phyloP scores from a whole-genome alignment of 768 basidiomycete species.

The Rossbeevera mucosa region DNA sequence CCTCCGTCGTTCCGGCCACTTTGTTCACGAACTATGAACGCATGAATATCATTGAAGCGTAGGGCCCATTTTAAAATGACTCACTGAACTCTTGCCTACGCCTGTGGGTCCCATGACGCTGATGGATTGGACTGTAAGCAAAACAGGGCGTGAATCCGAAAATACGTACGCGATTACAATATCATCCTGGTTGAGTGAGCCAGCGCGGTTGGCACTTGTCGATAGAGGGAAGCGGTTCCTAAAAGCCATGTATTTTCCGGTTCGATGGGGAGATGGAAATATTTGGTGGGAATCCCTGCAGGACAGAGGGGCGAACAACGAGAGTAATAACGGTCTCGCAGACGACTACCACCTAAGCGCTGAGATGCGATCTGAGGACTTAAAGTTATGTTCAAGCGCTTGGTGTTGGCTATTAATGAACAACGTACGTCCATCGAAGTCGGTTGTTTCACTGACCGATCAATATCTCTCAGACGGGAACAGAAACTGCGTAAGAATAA shows the following conservation, averaged over 20 bases:
- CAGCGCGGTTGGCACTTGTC: background rate
- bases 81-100: constrained; percentile 17
- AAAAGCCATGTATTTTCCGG: background rate
- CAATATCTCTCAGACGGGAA: background rate
- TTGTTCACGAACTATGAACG: constrained; percentile 12
- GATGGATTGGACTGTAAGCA: background rate
- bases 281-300: background rate
- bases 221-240: background rate
- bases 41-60: background rate
- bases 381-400: background rate
- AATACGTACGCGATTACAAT: constrained; percentile 19
- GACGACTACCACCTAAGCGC: background rate
- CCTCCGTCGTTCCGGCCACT: background rate
- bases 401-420: background rate
- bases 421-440: background rate
- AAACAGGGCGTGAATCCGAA: background rate
- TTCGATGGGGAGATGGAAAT: background rate
- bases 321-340: background rate
- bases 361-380: background rate
- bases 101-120: constrained; percentile 19
- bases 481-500: background rate
- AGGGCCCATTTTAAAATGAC: background rate
- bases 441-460: background rate
- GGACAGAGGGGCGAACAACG: background rate
- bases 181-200: constrained; percentile 1